phyloP scores from a whole-genome alignment of 805 yeast species.

The Saccharomycopsis synnaedendra region DNA sequence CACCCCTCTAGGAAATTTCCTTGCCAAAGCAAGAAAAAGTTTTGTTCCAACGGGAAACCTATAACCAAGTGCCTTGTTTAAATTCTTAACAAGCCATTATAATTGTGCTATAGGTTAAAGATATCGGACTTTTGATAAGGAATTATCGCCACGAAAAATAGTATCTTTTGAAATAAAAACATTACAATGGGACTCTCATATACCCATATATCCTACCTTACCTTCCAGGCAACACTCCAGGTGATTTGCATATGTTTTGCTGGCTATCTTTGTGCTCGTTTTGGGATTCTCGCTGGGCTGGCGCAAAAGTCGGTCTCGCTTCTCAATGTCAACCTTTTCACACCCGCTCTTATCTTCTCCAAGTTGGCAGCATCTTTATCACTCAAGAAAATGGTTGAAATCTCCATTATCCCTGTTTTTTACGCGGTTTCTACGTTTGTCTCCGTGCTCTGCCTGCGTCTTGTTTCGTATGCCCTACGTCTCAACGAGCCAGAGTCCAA shows the following conservation, averaged over 20 bases:
- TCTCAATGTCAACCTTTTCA: conserved; percentile 83
- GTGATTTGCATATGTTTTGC: conserved; percentile 79
- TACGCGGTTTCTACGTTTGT: conserved; percentile 75
- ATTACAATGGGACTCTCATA: conserved; percentile 18
- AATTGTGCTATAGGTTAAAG: too few relatives aligned
- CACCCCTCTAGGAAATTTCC: too few relatives aligned
- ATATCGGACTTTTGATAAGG: too few relatives aligned
- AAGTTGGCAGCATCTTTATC: conserved; percentile 63
- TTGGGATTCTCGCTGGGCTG: conserved; percentile 53
- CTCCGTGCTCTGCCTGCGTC: conserved; percentile 50
- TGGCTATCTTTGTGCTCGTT: conserved; percentile 75
- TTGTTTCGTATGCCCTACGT: conserved; percentile 39
- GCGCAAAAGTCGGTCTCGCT: conserved; percentile 72
- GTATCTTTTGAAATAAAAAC: too few relatives aligned
- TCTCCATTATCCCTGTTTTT: conserved; percentile 74
- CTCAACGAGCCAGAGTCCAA: conserved; percentile 71
- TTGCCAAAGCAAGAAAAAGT: too few relatives aligned
- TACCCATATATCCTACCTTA: conserved; percentile 39
- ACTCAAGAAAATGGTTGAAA: conserved; percentile 64
- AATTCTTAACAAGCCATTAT: too few relatives aligned
- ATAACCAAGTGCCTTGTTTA: too few relatives aligned
- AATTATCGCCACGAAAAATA: too few relatives aligned
- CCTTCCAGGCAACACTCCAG: conserved; percentile 85
- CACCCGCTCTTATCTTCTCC: conserved; percentile 89
- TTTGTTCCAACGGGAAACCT: too few relatives aligned